These are phyloP conservation scores for Sordariomycetes sp. DNA, from an alignment of 2,329 filamentous ascomycete genomes.

Conservation along the genomic window DNA sequence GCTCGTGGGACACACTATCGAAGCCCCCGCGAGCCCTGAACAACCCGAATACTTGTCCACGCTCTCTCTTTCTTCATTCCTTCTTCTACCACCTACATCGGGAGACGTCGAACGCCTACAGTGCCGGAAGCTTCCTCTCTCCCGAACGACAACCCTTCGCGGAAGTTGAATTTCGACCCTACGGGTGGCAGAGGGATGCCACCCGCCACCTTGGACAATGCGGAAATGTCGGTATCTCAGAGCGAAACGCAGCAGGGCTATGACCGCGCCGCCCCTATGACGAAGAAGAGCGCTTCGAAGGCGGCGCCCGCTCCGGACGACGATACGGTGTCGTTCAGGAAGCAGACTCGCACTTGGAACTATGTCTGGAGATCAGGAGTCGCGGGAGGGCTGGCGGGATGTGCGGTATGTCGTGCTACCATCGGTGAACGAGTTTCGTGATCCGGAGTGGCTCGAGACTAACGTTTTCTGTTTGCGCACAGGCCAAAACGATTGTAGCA, in stretches of 20 bases:
- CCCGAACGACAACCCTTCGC: neutral
- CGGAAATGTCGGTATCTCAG: conserved; percentile 2
- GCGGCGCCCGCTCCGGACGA: conserved; percentile 36
- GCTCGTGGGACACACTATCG: neutral
- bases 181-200: conserved; percentile 4
- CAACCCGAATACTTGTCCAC: neutral
- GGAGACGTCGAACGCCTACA: neutral
- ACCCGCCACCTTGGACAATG: conserved; percentile 2
- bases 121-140: neutral
- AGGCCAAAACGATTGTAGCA: conserved; percentile 93
- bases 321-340: conserved; percentile 30
- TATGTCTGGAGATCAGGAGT: conserved; percentile 75
- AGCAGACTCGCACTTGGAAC: conserved; percentile 55
- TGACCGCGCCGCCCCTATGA: conserved; percentile 8
- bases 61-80: neutral
- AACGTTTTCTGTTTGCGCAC: conserved; percentile 7
- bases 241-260: neutral
- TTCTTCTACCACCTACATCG: neutral
- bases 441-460: conserved; percentile 2
- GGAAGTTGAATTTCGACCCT: neutral
- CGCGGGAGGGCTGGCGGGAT: conserved; percentile 83
- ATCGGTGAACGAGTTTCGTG: neutral
- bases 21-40: neutral
- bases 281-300: conserved; percentile 19
- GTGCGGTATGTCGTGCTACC: conserved; percentile 53